Percentiles rank a stretch among this genome's conserved stretches.
Evolutionary conservation across 129 eudicot species (phyloP).

Genomic region (Escallonia rubra): DNA sequence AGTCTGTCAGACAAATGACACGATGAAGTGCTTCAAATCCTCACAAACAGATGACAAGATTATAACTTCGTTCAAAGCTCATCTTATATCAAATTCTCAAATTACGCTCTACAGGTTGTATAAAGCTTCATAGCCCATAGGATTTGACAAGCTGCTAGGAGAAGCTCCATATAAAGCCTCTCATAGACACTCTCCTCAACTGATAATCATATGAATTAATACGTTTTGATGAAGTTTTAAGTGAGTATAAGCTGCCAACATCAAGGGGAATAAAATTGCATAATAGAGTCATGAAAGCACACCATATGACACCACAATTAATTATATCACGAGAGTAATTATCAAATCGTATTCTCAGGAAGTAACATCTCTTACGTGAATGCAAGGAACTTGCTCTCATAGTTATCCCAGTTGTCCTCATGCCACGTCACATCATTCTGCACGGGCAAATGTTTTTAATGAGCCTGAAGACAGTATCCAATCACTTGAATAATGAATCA

Average conservation of each 20-base stretch:
- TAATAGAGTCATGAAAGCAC: background rate
- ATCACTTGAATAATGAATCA: background rate
- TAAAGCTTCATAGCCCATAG: too few species aligned
- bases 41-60: background rate
- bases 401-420: constrained; percentile 86
- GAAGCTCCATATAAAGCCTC: too few species aligned
- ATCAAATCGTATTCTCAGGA: background rate
- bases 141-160: too few species aligned
- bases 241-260: background rate
- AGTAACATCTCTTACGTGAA: constrained; percentile 60
- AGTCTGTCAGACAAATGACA: too few species aligned
- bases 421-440: constrained; percentile 98
- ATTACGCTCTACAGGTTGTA: too few species aligned
- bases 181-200: too few species aligned
- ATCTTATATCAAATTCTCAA: too few species aligned
- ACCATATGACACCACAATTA: too few species aligned
- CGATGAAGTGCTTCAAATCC: background rate
- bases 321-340: background rate
- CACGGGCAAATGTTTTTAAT: constrained; percentile 13
- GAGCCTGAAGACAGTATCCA: background rate
- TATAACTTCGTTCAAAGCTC: too few species aligned
- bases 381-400: constrained; percentile 88
- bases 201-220: too few species aligned
- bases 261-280: background rate
- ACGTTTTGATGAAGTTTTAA: too few species aligned